These are phyloP conservation scores for Epichloe uncinata DNA, from an alignment of 2,329 filamentous ascomycete genomes.

Conservation along the genomic window DNA sequence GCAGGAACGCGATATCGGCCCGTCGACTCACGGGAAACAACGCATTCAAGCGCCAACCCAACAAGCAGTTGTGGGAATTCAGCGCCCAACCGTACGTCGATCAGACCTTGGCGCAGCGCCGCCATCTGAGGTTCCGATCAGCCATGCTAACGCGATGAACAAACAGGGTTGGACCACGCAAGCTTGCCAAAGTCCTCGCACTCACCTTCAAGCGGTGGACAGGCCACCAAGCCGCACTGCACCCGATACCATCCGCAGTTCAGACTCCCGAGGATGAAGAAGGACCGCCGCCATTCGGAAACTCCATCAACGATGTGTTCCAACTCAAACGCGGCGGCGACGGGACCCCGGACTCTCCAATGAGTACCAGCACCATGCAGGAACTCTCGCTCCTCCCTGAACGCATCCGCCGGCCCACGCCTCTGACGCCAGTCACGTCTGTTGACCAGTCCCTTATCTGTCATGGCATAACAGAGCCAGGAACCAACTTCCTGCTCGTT, in stretches of 20 bases:
- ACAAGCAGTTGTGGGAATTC: slow-evolving; percentile 20
- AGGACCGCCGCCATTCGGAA: not conserved
- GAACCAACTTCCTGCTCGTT: slow-evolving; percentile 14
- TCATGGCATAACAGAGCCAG: not conserved
- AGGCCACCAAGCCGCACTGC: not conserved
- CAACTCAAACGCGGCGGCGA: not conserved
- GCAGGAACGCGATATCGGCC: slow-evolving; percentile 3
- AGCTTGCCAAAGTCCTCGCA: slow-evolving; percentile 13
- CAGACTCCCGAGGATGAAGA: slow-evolving; percentile 2
- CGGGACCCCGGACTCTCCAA: not conserved
- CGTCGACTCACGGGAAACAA: not conserved
- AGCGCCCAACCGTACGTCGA: slow-evolving; percentile 22
- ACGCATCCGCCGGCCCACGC: slow-evolving; percentile 1
- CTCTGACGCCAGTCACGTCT: not conserved
- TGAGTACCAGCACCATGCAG: not conserved
- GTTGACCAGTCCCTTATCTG: not conserved
- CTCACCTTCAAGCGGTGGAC: slow-evolving; percentile 6
- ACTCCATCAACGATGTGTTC: not conserved
- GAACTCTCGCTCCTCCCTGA: slow-evolving; percentile 2
- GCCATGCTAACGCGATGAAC: not conserved
- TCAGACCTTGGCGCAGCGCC: slow-evolving; percentile 4
- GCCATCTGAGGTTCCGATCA: not conserved
- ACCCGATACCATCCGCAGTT: not conserved
- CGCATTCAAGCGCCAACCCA: slow-evolving; percentile 1
- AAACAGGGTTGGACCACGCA: slow-evolving; percentile 23